These are phyloP conservation scores for Pyrus betulifolia DNA, from an alignment of 306 rosid genomes.

Conservation along the genomic window DNA sequence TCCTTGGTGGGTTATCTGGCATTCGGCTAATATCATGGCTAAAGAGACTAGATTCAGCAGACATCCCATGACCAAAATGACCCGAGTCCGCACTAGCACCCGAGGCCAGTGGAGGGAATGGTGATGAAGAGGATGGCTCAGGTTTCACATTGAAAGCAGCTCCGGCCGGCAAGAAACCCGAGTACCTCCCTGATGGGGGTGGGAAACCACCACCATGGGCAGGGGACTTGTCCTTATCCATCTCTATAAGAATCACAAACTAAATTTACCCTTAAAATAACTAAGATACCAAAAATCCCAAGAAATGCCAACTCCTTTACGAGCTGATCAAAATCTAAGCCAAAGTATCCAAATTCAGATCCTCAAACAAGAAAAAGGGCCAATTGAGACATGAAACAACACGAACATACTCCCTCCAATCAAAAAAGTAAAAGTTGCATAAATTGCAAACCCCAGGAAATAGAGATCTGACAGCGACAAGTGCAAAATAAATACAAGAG, in stretches of 20 bases:
- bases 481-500: neutral
- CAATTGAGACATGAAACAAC: neutral
- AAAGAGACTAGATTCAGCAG: constrained; percentile 48
- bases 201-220: constrained; percentile 62
- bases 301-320: constrained; percentile 1
- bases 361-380: neutral
- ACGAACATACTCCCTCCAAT: neutral
- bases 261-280: constrained; percentile 4
- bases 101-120: constrained; percentile 52
- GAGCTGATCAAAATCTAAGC: neutral
- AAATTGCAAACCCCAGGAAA: constrained; percentile 9
- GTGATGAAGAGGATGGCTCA: constrained; percentile 38
- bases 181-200: constrained; percentile 64
- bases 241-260: constrained; percentile 25
- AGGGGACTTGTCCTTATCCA: constrained; percentile 73
- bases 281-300: constrained; percentile 23
- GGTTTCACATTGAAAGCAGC: constrained; percentile 56
- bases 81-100: constrained; percentile 42
- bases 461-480: constrained; percentile 15
- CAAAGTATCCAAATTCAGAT: neutral
- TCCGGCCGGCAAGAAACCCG: constrained; percentile 45
- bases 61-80: constrained; percentile 52
- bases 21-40: constrained; percentile 91
- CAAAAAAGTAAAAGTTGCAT: neutral
- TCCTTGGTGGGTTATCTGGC: constrained; percentile 84